Evolutionary conservation across 176 grass and related monocot genomes (phyloP), one percentile per base, ranked within the genome.

Genomic region (Carex kokanica): DNA sequence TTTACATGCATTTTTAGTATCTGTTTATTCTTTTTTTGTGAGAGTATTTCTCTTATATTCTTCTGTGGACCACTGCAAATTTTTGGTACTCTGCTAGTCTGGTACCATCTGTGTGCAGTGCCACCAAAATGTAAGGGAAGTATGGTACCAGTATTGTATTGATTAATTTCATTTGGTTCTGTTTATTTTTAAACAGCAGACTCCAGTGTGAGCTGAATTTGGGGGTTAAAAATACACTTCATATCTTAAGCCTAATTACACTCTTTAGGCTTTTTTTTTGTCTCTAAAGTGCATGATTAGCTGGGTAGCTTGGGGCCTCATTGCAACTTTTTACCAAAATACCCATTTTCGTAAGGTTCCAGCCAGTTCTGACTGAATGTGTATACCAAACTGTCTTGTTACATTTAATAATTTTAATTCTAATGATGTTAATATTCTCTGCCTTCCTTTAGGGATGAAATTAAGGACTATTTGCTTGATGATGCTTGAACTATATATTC

Each of bases 391-490:
- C 21, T 49, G 13, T 32, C 18, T 54, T 80, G 47, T 86, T 62
- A 40, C 85, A 2, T 83, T 85, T 57, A 41, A 56, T 54, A 67
- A 17, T 68, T 17, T n/a, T 81, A 68, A 16, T 67, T 64, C 82
- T 13, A 51, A 45, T 67, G 80, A 80, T 88, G 74, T 38, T 70
- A 51, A 88, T 36, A 13, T 90, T 63, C 83, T 78, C 15, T 64
- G 41, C 53, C 70, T 86, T 65, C 53, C 17, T 88, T 87, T 87
- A 96, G 88, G 88, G 88, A 91, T 68, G 90, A 93, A 82, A 93
- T 95, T 68, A 84, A 87, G 56, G 88, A 93, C 21, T 91, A 83
- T 85, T 87, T 93, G 27, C 93, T 96, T 70, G 80, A 93, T 43
- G 79, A 94, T 49, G 4, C 57, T 17, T 90, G 84, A 94, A 87